Evolutionary conservation across 2,329 filamentous ascomycete genomes (phyloP).

Genomic region (Plenodomus lindquistii): DNA sequence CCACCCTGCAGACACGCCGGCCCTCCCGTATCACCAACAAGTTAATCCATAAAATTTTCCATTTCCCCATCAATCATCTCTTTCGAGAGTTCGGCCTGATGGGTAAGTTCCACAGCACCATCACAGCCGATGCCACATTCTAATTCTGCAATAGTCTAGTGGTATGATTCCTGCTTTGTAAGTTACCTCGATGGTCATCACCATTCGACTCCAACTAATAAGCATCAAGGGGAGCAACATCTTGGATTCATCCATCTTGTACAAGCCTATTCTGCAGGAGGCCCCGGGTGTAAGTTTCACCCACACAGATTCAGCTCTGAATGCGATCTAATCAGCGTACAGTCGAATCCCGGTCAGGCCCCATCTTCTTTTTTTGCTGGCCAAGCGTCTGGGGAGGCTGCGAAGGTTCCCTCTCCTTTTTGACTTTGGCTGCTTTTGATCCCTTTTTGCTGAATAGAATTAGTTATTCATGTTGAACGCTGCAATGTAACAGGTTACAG

Average conservation of each 20-base stretch:
- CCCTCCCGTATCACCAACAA: no score
- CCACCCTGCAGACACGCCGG: no score
- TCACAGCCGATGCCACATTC: background rate
- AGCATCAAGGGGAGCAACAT: no score
- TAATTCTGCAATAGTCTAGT: conserved; percentile 17
- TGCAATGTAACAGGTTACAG: no score
- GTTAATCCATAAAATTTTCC: no score
- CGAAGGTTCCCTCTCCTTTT: no score
- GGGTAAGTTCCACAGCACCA: background rate
- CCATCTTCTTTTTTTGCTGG: conserved; percentile 23
- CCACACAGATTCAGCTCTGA: conserved; percentile 12
- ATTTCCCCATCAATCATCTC: no score
- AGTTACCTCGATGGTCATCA: background rate
- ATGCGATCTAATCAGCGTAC: conserved; percentile 12
- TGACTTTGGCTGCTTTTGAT: no score
- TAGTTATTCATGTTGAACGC: no score
- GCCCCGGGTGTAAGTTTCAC: conserved; percentile 33
- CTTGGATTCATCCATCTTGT: no score
- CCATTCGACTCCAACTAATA: background rate
- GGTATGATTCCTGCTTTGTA: conserved; percentile 35
- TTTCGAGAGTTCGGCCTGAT: conserved; percentile 7
- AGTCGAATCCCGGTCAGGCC: conserved; percentile 37
- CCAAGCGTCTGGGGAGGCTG: no score
- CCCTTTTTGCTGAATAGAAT: no score
- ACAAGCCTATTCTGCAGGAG: conserved; percentile 28